Conservation (phyloP, 2,329 filamentous ascomycete genomes). For the Tricladium varicosporioides region DNA sequence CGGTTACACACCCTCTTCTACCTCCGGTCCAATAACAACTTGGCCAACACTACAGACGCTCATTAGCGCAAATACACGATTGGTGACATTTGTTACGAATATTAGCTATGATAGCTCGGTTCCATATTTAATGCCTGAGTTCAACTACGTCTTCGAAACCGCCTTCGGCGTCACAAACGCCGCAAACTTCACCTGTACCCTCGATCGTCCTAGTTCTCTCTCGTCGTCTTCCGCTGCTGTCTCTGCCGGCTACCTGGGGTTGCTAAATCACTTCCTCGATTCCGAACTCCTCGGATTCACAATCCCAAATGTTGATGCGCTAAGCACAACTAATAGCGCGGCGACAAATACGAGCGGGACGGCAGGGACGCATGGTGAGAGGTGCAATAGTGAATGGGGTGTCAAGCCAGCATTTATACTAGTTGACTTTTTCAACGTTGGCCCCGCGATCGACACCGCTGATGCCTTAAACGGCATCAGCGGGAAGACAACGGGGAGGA, state of each 20-base stretch:
- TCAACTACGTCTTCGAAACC: slow-evolving; percentile 70
- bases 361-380: slow-evolving; percentile 51
- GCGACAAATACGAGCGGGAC: slow-evolving; percentile 51
- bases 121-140: slow-evolving; percentile 63
- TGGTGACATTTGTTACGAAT: slow-evolving; percentile 68
- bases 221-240: slow-evolving; percentile 51
- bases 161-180: slow-evolving; percentile 61
- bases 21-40: slow-evolving; percentile 40
- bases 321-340: slow-evolving; percentile 64
- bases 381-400: slow-evolving; percentile 59
- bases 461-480: slow-evolving; percentile 64
- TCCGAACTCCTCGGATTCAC: slow-evolving; percentile 52
- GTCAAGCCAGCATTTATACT: slow-evolving; percentile 68
- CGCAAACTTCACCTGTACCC: slow-evolving; percentile 68
- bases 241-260: slow-evolving; percentile 58
- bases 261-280: slow-evolving; percentile 82
- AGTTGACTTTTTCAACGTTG: slow-evolving; percentile 77
- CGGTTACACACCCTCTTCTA: slow-evolving; percentile 54
- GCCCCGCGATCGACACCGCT: slow-evolving; percentile 65
- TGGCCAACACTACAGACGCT: slow-evolving; percentile 74
- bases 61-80: slow-evolving; percentile 61
- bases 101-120: slow-evolving; percentile 41
- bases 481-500: slow-evolving; percentile 23
- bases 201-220: slow-evolving; percentile 61
- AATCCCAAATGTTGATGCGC: slow-evolving; percentile 58